Base-by-base conservation (phyloP, 441 rosid genomes). In the Jatropha multifida region DNA sequence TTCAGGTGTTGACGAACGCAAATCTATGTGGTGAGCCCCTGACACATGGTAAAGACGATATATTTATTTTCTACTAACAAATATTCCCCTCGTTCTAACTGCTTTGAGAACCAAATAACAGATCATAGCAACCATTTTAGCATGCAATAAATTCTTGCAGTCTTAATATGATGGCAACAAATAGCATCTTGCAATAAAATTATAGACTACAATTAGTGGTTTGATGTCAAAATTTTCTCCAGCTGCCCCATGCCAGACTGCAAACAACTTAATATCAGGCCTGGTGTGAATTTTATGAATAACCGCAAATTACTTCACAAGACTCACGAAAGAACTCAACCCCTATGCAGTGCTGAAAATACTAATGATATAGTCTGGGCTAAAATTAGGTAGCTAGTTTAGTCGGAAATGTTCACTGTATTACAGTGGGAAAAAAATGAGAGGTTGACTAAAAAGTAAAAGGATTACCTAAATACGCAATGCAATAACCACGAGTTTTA, bases 1-100 rank as follows among this genome's bases (percentile, higher is more conserved):
- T 26, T 86, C 90, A 0, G 83, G 65, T 7, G 87, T 87, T 15
- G 97, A 82, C 17, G 92, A 79, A 52, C 97, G 93, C 86, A 92
- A 81, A 82, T 94, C 94, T 68, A 87, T 81, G 80, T 94, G 98
- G 82, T 94, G 98, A 56, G 91, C 94, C 74, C 98, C 96, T 94
- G 83, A 72, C 15, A 58, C n/a, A 55, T 63, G 26, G 48, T 14
- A 20, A 55, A 72, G 2, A 52, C 32, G 32, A 32, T 32, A 32
- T 2, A 32, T 32, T 32, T 32, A 32, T 32, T 32, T 32, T 32
- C 32, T 32, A 32, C 32, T 32, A 32, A 1, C 32, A 32, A 32
- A 32, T 32, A 32, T 32, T 32, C 32, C 32, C 2, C 41, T 10
- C 12, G 3, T 9, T 27, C 5, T 61, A 10, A 9, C 26, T 61